Percentiles rank a stretch among this genome's conserved stretches.
These are phyloP conservation scores for Linum usitatissimum DNA, from an alignment of 345 rosid species.

Conservation along the genomic window DNA sequence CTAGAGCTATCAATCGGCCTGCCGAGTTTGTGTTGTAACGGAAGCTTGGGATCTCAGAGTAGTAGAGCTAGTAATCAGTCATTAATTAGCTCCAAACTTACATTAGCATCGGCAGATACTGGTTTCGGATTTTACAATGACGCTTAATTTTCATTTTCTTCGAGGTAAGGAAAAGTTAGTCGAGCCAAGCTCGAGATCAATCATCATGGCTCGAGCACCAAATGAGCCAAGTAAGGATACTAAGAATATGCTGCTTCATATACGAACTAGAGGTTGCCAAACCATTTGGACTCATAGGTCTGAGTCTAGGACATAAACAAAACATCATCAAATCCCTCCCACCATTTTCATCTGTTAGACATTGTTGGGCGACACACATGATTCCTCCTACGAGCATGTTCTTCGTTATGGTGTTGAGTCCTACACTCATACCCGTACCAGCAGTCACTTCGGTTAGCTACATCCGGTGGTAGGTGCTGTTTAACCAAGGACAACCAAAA, in stretches of 20 bases:
- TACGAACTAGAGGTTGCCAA: no score
- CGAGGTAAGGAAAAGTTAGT: background rate
- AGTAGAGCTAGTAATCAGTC: background rate
- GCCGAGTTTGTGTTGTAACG: background rate
- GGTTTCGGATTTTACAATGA: background rate
- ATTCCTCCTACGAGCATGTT: slow-evolving; percentile 76
- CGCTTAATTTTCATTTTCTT: background rate
- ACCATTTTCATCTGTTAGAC: slow-evolving; percentile 20
- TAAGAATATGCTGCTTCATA: no score
- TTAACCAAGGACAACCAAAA: background rate
- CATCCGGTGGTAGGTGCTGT: slow-evolving; percentile 52
- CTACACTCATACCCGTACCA: slow-evolving; percentile 87
- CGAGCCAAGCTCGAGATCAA: no score
- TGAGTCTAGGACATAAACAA: background rate
- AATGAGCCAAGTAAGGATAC: no score
- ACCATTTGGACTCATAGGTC: no score
- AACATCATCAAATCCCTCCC: background rate
- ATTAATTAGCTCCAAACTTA: background rate
- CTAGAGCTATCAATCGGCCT: slow-evolving; percentile 30
- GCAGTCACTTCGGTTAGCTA: slow-evolving; percentile 52
- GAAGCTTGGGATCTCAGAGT: no score
- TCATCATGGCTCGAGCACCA: no score
- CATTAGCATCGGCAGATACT: background rate
- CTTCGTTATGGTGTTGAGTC: slow-evolving; percentile 81
- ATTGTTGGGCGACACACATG: slow-evolving; percentile 80